Base-by-base conservation (phyloP, 2,329 filamentous ascomycete species). In the Xylaria polymorpha region DNA sequence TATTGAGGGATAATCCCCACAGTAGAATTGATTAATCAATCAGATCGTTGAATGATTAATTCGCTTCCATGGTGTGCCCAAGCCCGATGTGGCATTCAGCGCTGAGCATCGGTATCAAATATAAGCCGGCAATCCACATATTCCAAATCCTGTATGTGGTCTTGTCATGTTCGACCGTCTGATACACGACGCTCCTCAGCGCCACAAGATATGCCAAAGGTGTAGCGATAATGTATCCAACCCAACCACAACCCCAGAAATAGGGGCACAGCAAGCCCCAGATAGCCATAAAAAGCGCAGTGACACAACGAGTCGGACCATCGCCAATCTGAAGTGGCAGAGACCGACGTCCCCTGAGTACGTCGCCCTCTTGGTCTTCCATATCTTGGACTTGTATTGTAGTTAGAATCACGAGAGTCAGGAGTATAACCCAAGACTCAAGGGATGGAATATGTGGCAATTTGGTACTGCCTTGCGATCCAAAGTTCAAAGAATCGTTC, bases 371-470 rank as follows among this genome's bases (percentile, higher is more conserved):
- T n/a, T 73, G 68, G 46, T 76, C 73, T 12, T 71, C 64, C 58
- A 74, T 51, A 29, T 74, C 73, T 43, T 74, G 71, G 15, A 58
- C 61, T 7, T 74, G 73, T 41, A 74, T 70, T 8, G 72, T 74
- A 1, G 69, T 73, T 18, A 73, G 29, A 2, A 75, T 62, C 5
- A 70, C 64, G 0, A 55, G 44, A 9, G 67, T 59, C 14, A 74
- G 41, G 8, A 74, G 48, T 1, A 48, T 18, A 0, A 66, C 64
- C 74, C 73, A 75, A 2, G 51, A 55, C 2, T 61, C n/a, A 1
- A 58, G 20, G 4, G 25, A 29, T 29, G 25, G 25, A 29, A 29
- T 29, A 29, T 4, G 2, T 29, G 25, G 25, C 25, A 29, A 29
- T 29, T 29, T 29, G 25, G 4, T 29, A 29, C 25, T 29, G 25